Percentiles rank a stretch among this genome's conserved stretches.
Evolutionary conservation across 2,329 filamentous ascomycete genomes (phyloP).

Genomic region (Epichloe amarillans): DNA sequence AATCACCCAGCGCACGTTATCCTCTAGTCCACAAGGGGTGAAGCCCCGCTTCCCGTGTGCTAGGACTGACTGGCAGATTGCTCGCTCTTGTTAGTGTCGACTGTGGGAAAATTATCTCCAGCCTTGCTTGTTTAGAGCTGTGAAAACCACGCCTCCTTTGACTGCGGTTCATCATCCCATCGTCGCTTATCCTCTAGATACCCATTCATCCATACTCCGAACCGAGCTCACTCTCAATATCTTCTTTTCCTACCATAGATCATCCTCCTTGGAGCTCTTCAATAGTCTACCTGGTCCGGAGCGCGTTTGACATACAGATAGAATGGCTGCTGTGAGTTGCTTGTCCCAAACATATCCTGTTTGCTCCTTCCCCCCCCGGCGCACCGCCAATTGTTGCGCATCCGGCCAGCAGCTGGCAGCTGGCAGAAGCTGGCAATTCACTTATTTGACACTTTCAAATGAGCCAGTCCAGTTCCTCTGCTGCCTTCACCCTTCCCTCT

Average conservation of each 20-base stretch:
- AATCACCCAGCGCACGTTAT: background rate
- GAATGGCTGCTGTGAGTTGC: constrained; percentile 30
- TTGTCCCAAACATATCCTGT: constrained; percentile 2
- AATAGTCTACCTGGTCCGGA: constrained; percentile 5
- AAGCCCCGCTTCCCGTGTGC: background rate
- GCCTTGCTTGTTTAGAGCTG: constrained; percentile 18
- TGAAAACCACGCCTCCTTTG: constrained; percentile 19
- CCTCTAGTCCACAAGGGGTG: background rate
- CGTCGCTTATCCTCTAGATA: constrained; percentile 19
- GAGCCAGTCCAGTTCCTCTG: background rate
- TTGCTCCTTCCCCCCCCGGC: constrained; percentile 5
- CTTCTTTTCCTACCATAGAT: background rate
- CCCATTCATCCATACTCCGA: constrained; percentile 14
- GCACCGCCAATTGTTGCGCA: constrained; percentile 2
- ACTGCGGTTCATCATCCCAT: constrained; percentile 15
- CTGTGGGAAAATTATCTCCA: constrained; percentile 20
- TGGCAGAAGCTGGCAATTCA: constrained; percentile 2
- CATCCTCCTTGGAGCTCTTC: constrained; percentile 2
- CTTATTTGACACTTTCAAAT: background rate
- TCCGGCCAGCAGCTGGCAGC: constrained; percentile 1
- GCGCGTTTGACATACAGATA: constrained; percentile 19
- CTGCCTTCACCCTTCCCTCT: constrained; percentile 9
- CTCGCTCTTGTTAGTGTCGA: constrained; percentile 9
- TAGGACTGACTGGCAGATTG: background rate
- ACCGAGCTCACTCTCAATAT: constrained; percentile 8